Base-by-base conservation (phyloP, 2,329 filamentous ascomycete species). In the Microdochium paspali region DNA sequence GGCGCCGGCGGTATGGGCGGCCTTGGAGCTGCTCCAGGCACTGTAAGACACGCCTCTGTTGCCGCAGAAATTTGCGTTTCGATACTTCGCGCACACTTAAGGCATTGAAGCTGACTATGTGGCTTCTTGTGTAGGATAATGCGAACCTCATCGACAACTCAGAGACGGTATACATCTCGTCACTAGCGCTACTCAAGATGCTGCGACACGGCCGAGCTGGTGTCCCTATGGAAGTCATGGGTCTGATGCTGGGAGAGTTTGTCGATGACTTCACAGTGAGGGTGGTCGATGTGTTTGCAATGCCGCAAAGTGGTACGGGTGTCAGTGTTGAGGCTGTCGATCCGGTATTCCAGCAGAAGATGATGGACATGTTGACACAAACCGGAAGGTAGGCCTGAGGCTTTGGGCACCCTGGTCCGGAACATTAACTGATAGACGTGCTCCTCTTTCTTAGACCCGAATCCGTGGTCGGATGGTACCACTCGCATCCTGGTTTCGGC, bases 161-260 rank as follows among this genome's bases (percentile, higher is more conserved):
- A 60, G 93, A 98, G 74, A 98, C 93, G 28, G 93, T 98, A 58
- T 95, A 98, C 73, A 98, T 98, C 61, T 98, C 93, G 46, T 98
- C 93, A 44, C 82, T 98, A 51, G 93, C 93, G 46, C 79, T 98
- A 46, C 77, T 98, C 59, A 98, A 98, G 79, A 98, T 98, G 93
- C 78, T 98, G 68, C 85, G 93, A 66, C 93, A 98, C 70, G 93
- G 93, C 54, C 86, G 93, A 56, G 93, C 93, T 35, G 93, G 93
- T 73, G 93, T 98, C 55, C 93, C 93, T 20, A 98, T 98, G 93
- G 93, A 98, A 76, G 93, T 98, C 66, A 98, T 98, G 93, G 93
- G 93, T 53, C 75, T 98, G 65, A 98, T 98, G 93, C 72, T 97
- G 61, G 93, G 93, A 66, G 93, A 97, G 67, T 97, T 98, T 59